A percentile compares a stretch with the other conserved stretches of the same genome.
Evolutionary conservation across 2,329 filamentous ascomycete genomes (phyloP).

Genomic region (Pyrenochaeta sp.): DNA sequence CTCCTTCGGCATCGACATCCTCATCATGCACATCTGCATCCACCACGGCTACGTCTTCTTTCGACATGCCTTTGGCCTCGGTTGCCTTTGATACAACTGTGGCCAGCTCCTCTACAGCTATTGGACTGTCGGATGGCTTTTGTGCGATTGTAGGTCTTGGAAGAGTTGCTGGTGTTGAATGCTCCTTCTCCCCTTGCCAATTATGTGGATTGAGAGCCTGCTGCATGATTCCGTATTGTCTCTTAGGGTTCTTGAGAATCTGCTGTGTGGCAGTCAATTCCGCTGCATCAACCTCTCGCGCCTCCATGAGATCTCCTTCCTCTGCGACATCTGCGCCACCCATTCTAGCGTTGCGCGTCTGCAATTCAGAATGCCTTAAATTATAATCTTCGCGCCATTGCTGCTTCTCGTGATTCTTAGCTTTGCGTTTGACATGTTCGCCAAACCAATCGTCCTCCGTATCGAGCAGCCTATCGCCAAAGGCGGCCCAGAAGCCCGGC

Average conservation of each 20-base stretch:
- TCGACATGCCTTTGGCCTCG: not conserved
- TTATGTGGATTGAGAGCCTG: constrained; percentile 7
- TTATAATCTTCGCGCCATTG: constrained; percentile 36
- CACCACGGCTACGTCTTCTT: constrained; percentile 17
- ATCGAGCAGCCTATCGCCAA: constrained; percentile 40
- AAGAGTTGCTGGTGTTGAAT: not conserved
- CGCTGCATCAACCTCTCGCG: not conserved
- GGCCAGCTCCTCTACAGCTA: not conserved
- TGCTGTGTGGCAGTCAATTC: constrained; percentile 11
- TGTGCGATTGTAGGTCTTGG: not conserved
- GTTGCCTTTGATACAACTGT: constrained; percentile 1
- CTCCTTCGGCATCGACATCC: constrained; percentile 29
- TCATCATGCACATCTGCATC: constrained; percentile 12
- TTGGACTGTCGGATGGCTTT: not conserved
- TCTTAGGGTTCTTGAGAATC: constrained; percentile 27
- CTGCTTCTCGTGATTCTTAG: constrained; percentile 25
- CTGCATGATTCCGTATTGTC: constrained; percentile 30
- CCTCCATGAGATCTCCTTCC: not conserved
- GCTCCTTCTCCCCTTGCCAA: not conserved
- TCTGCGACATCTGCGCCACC: not conserved
- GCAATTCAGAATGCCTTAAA: constrained; percentile 23
- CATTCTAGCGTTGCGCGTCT: constrained; percentile 1
- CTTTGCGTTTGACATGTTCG: constrained; percentile 38
- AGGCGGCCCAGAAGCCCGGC: constrained; percentile 41
- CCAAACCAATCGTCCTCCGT: constrained; percentile 41